Evolutionary conservation across 495 filamentous ascomycete species (phyloP).

Genomic region (Penicillium canariense): DNA sequence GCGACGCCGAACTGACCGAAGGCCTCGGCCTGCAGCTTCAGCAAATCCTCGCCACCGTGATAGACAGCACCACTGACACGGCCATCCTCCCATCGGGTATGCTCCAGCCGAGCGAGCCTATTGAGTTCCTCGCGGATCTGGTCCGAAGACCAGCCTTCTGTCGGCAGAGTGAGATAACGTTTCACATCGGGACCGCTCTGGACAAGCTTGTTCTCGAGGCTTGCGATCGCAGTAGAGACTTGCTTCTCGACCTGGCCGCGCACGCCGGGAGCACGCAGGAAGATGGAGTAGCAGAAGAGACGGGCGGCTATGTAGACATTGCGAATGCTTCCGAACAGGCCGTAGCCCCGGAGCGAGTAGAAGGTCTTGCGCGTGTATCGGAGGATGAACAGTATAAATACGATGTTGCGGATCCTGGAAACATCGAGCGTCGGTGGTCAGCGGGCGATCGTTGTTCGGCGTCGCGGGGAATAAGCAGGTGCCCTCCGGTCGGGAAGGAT

Average conservation of each 20-base stretch:
- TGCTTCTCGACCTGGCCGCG: slow-evolving; percentile 79
- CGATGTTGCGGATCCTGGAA: slow-evolving; percentile 73
- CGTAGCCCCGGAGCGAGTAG: slow-evolving; percentile 84
- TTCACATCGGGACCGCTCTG: slow-evolving; percentile 67
- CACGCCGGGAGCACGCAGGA: slow-evolving; percentile 82
- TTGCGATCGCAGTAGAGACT: slow-evolving; percentile 60
- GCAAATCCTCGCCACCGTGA: slow-evolving; percentile 82
- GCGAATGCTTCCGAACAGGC: slow-evolving; percentile 72
- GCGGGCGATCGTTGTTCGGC: slow-evolving; percentile 12
- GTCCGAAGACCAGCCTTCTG: slow-evolving; percentile 80
- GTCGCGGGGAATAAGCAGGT: background rate
- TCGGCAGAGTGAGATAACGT: slow-evolving; percentile 73
- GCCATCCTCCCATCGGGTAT: slow-evolving; percentile 95
- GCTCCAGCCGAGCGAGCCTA: slow-evolving; percentile 78
- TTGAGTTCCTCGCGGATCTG: slow-evolving; percentile 77
- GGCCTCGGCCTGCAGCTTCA: slow-evolving; percentile 85
- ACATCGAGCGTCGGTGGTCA: slow-evolving; percentile 3
- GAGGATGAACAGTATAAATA: slow-evolving; percentile 88
- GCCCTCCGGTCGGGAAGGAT: slow-evolving; percentile 10
- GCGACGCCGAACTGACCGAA: slow-evolving; percentile 89
- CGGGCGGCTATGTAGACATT: slow-evolving; percentile 68
- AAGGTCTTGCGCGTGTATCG: slow-evolving; percentile 79
- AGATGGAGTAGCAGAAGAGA: slow-evolving; percentile 75
- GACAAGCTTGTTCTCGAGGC: slow-evolving; percentile 79
- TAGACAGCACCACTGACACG: slow-evolving; percentile 94